Conservation (phyloP, 1,284 basidiomycete species). For the Boletellus deceptivus region DNA sequence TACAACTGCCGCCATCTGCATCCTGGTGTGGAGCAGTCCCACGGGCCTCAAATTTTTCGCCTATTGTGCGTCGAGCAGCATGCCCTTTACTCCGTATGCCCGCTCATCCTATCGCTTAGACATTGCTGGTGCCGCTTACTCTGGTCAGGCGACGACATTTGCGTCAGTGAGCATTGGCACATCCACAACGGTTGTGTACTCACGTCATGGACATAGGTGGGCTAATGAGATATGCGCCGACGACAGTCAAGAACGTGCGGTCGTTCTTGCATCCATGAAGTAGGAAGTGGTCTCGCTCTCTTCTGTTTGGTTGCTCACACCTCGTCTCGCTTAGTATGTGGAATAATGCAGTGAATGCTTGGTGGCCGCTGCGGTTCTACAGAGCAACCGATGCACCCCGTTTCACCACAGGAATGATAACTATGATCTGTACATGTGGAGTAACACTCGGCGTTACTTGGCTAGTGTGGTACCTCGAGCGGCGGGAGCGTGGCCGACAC, state of each 20-base stretch:
- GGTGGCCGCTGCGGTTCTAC: constrained; percentile 70
- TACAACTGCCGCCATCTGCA: constrained; percentile 53
- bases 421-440: constrained; percentile 57
- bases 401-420: constrained; percentile 64
- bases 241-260: constrained; percentile 61
- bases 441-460: constrained; percentile 57
- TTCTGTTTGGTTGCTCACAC: background rate
- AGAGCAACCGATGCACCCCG: constrained; percentile 63
- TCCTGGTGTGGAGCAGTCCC: constrained; percentile 56
- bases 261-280: constrained; percentile 74
- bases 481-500: constrained; percentile 37
- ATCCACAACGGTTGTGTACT: background rate
- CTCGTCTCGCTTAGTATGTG: constrained; percentile 50
- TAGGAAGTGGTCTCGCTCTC: constrained; percentile 24
- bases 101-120: constrained; percentile 34
- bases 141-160: constrained; percentile 69
- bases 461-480: constrained; percentile 57
- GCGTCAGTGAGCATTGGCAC: constrained; percentile 42
- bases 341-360: constrained; percentile 69
- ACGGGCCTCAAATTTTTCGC: constrained; percentile 64
- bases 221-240: constrained; percentile 70
- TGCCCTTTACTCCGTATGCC: background rate
- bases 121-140: constrained; percentile 60
- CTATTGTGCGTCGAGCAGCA: constrained; percentile 46
- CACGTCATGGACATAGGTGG: constrained; percentile 41